A percentile compares a stretch with the other conserved stretches of the same genome.
phyloP scores from a whole-genome alignment of 2,329 filamentous ascomycete species.

The Byssoonygena ceratinophila region DNA sequence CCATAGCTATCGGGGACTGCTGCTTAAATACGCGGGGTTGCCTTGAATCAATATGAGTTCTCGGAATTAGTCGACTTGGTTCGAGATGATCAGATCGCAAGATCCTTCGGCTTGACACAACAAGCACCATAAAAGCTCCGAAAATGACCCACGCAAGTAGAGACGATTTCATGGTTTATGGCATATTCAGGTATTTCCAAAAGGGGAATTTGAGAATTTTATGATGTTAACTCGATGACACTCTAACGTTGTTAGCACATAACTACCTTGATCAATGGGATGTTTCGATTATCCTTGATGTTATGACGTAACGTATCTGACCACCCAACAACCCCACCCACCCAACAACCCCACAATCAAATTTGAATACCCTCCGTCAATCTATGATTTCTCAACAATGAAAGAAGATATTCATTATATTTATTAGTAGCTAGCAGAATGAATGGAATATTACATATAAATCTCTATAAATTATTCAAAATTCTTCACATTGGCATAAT shows the following conservation, averaged over 20 bases:
- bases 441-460: constrained; percentile 2
- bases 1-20: background rate
- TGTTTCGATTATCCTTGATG: no score
- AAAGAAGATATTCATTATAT: no score
- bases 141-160: background rate
- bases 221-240: no score
- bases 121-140: background rate
- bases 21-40: background rate
- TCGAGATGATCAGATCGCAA: background rate
- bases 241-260: no score
- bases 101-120: constrained; percentile 2
- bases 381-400: no score
- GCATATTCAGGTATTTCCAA: background rate
- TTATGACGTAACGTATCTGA: no score
- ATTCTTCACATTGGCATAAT: background rate
- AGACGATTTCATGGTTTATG: background rate
- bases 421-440: background rate
- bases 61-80: background rate
- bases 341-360: no score
- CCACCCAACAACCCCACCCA: no score
- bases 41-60: background rate
- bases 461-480: background rate
- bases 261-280: no score
- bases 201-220: background rate
- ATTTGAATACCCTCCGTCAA: no score